Base-by-base conservation (phyloP, 1,284 basidiomycete genomes). In the Apiotrichum sp. region DNA sequence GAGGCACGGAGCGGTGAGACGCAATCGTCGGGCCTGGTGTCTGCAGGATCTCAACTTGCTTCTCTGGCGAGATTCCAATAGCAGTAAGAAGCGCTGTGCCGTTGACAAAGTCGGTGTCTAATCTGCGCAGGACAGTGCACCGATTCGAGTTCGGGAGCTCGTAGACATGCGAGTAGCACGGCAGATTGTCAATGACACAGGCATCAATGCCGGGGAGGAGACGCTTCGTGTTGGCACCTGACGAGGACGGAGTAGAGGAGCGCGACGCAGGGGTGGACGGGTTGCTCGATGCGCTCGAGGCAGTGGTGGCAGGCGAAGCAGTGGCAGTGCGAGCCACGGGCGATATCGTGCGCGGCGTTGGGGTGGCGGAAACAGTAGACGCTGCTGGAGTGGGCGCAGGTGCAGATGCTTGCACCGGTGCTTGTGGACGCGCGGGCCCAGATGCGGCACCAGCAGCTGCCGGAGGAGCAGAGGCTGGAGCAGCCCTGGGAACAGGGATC, bases 31-130 rank as follows among this genome's bases (percentile, higher is more conserved):
- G 62, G 10, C 65, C 63, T 1, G 66, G 68, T 8, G 58, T 52
- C 35, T 65, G 59, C 14, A 74, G 55, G 49, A 62, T 58, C 45
- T 72, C 64, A 29, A 60, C 33, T 35, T 65, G 64, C 44, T 66
- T 57, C 9, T 49, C 47, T 3, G 59, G 50, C 10, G 67, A 56
- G 8, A 73, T 61, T 10, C 66, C 67, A 4, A 73, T 59, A 5
- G 71, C 71, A 4, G 62, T 58, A 7, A 74, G 64, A 29, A 74
- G 62, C 4, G 64, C 58, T 6, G 69, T 72, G 33, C 64, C 69
- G 53, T 74, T 74, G 58, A 74, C 72, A 53, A 71, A 74, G 61
- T 74, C 72, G 3, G 67, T 66, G 56, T 74, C 72, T 31, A 74
- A 61, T 5, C 72, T 56, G 45, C 72, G 57, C 16, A 71, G 63